phyloP scores from a whole-genome alignment of 2,329 filamentous ascomycete genomes.

The Colletotrichum liaoningense region DNA sequence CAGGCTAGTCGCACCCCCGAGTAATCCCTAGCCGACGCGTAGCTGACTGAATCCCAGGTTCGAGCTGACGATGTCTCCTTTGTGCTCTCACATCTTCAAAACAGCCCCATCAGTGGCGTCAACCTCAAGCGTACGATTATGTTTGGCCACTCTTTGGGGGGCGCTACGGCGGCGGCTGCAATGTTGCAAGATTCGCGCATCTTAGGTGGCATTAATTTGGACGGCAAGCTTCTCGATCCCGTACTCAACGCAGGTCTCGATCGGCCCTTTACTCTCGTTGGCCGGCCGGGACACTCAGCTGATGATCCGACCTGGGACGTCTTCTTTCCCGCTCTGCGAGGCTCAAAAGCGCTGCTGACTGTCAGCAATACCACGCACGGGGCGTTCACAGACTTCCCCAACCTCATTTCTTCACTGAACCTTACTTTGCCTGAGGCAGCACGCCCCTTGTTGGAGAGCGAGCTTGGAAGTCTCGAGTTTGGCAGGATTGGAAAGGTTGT shows the following conservation, averaged over 20 bases:
- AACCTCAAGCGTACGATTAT: slow-evolving; percentile 45
- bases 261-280: slow-evolving; percentile 46
- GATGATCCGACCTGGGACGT: slow-evolving; percentile 47
- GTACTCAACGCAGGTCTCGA: slow-evolving; percentile 42
- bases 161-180: slow-evolving; percentile 48
- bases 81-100: slow-evolving; percentile 47
- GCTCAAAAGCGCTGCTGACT: slow-evolving; percentile 39
- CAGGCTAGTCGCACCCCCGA: slow-evolving; percentile 27
- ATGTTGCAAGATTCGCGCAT: slow-evolving; percentile 46
- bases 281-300: slow-evolving; percentile 42
- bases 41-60: slow-evolving; percentile 38
- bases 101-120: slow-evolving; percentile 40
- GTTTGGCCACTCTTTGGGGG: slow-evolving; percentile 54
- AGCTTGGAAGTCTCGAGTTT: slow-evolving; percentile 33
- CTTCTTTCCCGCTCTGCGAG: slow-evolving; percentile 43
- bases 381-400: slow-evolving; percentile 46
- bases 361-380: slow-evolving; percentile 44
- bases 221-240: slow-evolving; percentile 50
- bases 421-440: slow-evolving; percentile 37
- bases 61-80: slow-evolving; percentile 51
- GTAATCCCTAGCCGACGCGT: neutral
- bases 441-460: slow-evolving; percentile 13
- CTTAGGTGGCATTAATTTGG: slow-evolving; percentile 52
- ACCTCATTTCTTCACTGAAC: slow-evolving; percentile 39
- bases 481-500: slow-evolving; percentile 9